Evolutionary conservation across 352 stramenopile species (phyloP), one percentile per base, ranked within the genome.

Genomic region (Globisporangium polare): DNA sequence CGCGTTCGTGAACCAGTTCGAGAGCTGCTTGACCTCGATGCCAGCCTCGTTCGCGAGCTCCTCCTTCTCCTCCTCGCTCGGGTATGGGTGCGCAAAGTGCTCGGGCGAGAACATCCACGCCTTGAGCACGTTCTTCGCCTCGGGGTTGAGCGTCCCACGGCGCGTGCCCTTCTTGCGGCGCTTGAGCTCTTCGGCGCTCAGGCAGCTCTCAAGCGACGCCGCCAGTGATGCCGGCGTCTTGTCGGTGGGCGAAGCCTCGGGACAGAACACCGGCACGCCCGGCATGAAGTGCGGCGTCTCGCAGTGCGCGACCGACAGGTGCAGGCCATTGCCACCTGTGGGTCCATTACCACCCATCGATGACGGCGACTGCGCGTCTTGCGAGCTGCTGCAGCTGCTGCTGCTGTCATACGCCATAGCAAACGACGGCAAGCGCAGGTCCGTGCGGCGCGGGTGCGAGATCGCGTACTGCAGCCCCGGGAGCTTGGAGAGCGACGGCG

Each of bases 1-100:
- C n/a, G 86, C 86, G 57, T 95, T 95, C 18, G 86, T 95, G 61
- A 95, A 95, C 86, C 86, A 95, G 71, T 95, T 95, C 26, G 86
- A 94, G 51, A 95, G 75, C 76, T 95, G 86, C 60, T 95, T 95
- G 50, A 95, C 82, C 63, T 95, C 84, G 33, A 95, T 95, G 15
- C 86, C 86, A 20, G 86, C 84, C 50, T 93, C 84, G 1, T 68
- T 69, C 1, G 83, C 86, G 22, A 95, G 62, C 62, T 92, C 81
- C 60, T 95, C 86, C 68, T 95, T 95, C 65, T 94, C 86, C 55
- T 95, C 86, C 65, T 95, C 86, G 58, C 83, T 95, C 42, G 86
- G 86, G 61, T 95, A 95, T 41, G 86, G 86, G 56, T 95, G 86
- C 10, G 83, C 83, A 72, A 95, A 94, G 69, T 95, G 84, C 54